Base-by-base conservation (phyloP, 1,139 yeast species). In the Geotrichum cucujoidarum region DNA sequence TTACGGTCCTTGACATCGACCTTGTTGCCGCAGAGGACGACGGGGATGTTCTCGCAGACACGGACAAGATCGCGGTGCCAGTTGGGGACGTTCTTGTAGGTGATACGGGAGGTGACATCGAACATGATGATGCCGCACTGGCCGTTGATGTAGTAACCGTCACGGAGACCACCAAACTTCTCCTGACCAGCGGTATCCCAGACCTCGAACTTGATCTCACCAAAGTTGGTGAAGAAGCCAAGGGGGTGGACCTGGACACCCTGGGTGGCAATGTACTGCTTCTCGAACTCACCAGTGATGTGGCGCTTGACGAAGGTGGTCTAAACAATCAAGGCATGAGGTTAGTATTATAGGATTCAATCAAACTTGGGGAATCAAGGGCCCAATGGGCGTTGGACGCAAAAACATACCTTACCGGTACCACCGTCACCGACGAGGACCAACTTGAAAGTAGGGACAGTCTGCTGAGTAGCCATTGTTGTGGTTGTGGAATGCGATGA, bases 151-250 rank as follows among this genome's bases (percentile, higher is more conserved):
- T 94, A 92, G 79, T 94, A 92, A 69, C 98, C 99, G 68, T 92
- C 98, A 80, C 98, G 90, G 68, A 94, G 80, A 65, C 99, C 98
- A 72, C 99, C 99, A 64, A 94, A 92, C 76, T 94, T 94, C 77
- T 94, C 99, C 78, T 94, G 99, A 58, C 98, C 99, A 53, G 99
- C 99, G 55, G 98, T 94, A 73, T 94, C 99, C 99, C 99, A 94
- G 63, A 92, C 97, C 69, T 94, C 97, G 73, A 94, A 94, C 74
- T 88, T 90, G 75, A 94, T 88, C 75, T 92, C 97, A 75, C 99
- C 99, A 66, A 77, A 92, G 79, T 92, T 92, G 70, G 99, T 94
- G 84, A 82, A 88, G 83, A 94, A 94, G 45, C 95, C 90, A 73
- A 94, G 82, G 61, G 98, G 98, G 71, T 92, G 97, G 59, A 94